Percentiles rank a stretch among this genome's conserved stretches.
Evolutionary conservation across 805 yeast genomes (phyloP).

Genomic region (Wickerhamomyces hampshirensis): DNA sequence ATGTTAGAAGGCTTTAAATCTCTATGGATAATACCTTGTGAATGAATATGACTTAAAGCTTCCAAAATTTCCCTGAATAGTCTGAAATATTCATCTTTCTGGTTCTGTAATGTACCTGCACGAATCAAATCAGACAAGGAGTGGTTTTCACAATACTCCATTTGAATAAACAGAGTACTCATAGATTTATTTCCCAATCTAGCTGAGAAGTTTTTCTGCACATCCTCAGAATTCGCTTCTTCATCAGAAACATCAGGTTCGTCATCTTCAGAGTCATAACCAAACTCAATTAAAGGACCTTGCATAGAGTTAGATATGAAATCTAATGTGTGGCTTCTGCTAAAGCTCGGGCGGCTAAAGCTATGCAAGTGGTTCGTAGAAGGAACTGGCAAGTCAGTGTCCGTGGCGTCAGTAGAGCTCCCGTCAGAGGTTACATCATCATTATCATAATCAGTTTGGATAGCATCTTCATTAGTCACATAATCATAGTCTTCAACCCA

Average conservation of each 20-base stretch:
- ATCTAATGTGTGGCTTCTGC: constrained; percentile 43
- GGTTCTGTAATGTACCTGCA: constrained; percentile 63
- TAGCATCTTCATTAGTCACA: constrained; percentile 28
- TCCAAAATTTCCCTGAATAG: constrained; percentile 82
- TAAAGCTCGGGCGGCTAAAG: constrained; percentile 23
- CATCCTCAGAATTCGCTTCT: constrained; percentile 14
- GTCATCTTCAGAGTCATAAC: constrained; percentile 26
- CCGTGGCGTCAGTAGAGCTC: constrained; percentile 11
- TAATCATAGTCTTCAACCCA: constrained; percentile 69
- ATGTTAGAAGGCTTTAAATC: constrained; percentile 95
- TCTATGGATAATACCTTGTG: constrained; percentile 91
- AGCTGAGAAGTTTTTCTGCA: constrained; percentile 11
- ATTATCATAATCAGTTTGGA: constrained; percentile 30
- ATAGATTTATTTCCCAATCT: constrained; percentile 28
- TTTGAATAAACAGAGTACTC: constrained; percentile 87
- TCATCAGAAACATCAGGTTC: constrained; percentile 24
- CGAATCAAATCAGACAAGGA: constrained; percentile 79
- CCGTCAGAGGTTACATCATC: too few species aligned
- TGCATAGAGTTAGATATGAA: constrained; percentile 61
- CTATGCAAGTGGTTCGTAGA: constrained; percentile 11
- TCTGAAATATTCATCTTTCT: constrained; percentile 85
- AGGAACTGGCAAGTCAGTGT: constrained; percentile 6
- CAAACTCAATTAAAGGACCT: constrained; percentile 53
- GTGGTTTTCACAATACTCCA: constrained; percentile 97
- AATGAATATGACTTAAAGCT: constrained; percentile 85